These are phyloP conservation scores for Psilocybe tampanensis DNA, from an alignment of 768 basidiomycete species.

Conservation along the genomic window DNA sequence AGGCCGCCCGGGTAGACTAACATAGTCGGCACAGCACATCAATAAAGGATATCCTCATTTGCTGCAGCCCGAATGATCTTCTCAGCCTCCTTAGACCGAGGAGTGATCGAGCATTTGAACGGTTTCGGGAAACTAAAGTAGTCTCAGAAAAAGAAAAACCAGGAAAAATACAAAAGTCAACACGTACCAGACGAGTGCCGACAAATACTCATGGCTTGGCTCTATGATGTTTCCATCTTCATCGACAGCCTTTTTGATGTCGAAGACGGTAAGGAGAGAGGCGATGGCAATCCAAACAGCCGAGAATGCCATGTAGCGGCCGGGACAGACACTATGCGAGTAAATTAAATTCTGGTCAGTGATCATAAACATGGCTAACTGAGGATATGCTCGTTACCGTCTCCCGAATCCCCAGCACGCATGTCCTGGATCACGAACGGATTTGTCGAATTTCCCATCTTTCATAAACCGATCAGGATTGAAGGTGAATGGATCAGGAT, in stretches of 20 bases:
- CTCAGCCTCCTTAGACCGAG: slow-evolving; percentile 1
- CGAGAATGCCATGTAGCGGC: slow-evolving; percentile 26
- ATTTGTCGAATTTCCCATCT: slow-evolving; percentile 26
- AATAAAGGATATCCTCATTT: neutral
- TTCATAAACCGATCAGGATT: slow-evolving; percentile 41
- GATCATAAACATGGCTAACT: neutral
- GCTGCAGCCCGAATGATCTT: neutral
- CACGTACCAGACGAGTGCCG: slow-evolving; percentile 24
- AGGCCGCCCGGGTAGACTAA: too few species aligned
- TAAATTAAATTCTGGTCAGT: neutral
- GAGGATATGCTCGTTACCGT: slow-evolving; percentile 13
- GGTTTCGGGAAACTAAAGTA: neutral
- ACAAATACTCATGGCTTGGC: slow-evolving; percentile 17
- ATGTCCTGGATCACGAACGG: slow-evolving; percentile 26
- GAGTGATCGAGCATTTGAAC: neutral
- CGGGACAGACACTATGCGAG: slow-evolving; percentile 21
- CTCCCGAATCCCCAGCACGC: slow-evolving; percentile 37
- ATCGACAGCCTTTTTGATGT: slow-evolving; percentile 24
- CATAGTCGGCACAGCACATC: too few species aligned
- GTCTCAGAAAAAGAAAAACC: neutral
- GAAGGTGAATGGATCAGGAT: slow-evolving; percentile 41
- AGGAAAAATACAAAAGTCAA: neutral
- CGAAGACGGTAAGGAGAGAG: slow-evolving; percentile 22
- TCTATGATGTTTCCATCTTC: slow-evolving; percentile 20
- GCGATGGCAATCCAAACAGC: slow-evolving; percentile 29